Base-by-base conservation (phyloP, 2,329 filamentous ascomycete genomes). In the Monilinia fructigena region DNA sequence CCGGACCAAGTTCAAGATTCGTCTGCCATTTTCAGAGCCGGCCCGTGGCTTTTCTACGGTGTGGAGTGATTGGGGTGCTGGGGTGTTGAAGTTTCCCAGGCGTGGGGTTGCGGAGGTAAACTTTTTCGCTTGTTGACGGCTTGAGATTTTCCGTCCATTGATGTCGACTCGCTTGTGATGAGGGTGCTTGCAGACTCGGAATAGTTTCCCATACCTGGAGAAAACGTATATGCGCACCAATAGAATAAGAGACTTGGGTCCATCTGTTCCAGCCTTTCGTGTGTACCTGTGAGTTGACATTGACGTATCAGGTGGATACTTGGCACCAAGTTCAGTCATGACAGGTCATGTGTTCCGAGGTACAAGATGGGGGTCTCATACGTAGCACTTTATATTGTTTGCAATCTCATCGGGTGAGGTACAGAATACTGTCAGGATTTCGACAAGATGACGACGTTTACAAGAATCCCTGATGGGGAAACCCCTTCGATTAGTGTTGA, bases 371-470 rank as follows among this genome's bases (percentile, higher is more conserved):
- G 40, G 47, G 53, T 60, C 52, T 28, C 45, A 5, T 65, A 20
- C 18, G 60, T 28, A 20, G 38, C 38, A 40, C 52, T 56, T 65
- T 65, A 14, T 59, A 48, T 65, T 40, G 28, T 50, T 47, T 58
- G 31, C 12, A 4, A 3, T 63, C 40, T 47, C 53, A 65, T 58
- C 42, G 31, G 23, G 40, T 28, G 14, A 63, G 61, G 14, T 18
- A 38, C 52, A 20, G 52, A 63, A 45, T 53, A 31, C 40, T 23
- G 12, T 11, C 26, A 28, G 10, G 18, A 63, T 40, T 50, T 58
- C 31, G 45, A 11, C 58, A 69, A 62, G 8, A 92, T 92, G 90
- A 86, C 90, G 12, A 90, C 87, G 56, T 92, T 91, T 75, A 92
- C 89, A 31, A 86, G 85, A 74, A 85, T 91, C 70, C 74, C 79